Percentiles rank a stretch among this genome's conserved stretches.
phyloP scores from a whole-genome alignment of 305 asterid species.

The Withania somnifera region DNA sequence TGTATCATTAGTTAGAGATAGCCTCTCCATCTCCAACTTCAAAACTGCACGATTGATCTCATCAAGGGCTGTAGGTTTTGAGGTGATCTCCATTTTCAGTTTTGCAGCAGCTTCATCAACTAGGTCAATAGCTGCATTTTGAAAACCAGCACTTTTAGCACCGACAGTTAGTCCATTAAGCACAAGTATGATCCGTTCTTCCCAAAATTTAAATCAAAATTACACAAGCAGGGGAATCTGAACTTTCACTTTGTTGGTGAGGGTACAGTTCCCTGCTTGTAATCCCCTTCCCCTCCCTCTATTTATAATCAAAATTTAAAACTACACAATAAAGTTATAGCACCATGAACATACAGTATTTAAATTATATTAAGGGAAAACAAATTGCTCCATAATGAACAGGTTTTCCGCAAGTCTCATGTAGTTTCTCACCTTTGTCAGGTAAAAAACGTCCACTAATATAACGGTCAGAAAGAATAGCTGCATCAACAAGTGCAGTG shows the following conservation, averaged over 20 bases:
- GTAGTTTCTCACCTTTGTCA: constrained; percentile 60
- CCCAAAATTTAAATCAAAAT: not conserved
- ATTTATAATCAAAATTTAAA: not conserved
- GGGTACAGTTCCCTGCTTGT: not conserved
- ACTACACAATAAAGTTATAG: not conserved
- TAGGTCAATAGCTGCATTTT: constrained; percentile 31
- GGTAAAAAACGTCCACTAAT: constrained; percentile 90
- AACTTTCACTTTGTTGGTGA: not conserved
- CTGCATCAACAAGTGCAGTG: constrained; percentile 86
- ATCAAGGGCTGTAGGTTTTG: constrained; percentile 34
- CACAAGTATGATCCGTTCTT: not conserved
- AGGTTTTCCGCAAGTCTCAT: not conserved
- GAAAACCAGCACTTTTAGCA: not conserved
- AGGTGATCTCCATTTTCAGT: constrained; percentile 40
- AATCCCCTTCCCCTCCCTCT: not conserved
- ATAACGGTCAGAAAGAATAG: constrained; percentile 78
- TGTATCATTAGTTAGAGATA: constrained; percentile 28
- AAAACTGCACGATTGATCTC: constrained; percentile 31
- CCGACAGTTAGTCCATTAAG: not conserved
- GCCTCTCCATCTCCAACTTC: constrained; percentile 35
- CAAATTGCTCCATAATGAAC: not conserved
- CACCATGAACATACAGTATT: not conserved
- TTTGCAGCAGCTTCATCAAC: constrained; percentile 42
- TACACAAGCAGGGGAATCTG: not conserved
- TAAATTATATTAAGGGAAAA: not conserved